Conservation (phyloP, 495 filamentous ascomycete species). For the Penicillium waksmanii region DNA sequence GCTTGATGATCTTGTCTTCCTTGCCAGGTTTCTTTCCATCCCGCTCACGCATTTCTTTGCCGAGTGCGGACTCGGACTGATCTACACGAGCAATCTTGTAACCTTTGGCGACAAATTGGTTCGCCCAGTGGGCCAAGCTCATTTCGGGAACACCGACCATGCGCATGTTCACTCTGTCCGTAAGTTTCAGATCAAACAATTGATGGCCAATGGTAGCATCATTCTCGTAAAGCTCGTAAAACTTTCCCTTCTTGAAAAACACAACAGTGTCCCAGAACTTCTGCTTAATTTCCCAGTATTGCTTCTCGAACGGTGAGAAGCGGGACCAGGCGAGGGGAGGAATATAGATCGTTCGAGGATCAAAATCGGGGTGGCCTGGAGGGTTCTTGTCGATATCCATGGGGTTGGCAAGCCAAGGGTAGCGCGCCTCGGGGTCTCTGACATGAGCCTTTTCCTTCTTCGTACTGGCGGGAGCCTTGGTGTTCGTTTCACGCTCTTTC, state of each 20-base stretch:
- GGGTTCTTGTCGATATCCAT: slow-evolving; percentile 81
- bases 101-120: slow-evolving; percentile 92
- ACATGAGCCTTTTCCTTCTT: slow-evolving; percentile 76
- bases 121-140: slow-evolving; percentile 88
- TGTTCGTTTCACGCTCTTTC: slow-evolving; percentile 50
- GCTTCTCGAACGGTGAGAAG: slow-evolving; percentile 94
- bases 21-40: slow-evolving; percentile 63
- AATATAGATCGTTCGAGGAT: slow-evolving; percentile 89
- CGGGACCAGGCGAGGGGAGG: slow-evolving; percentile 73
- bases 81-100: slow-evolving; percentile 97
- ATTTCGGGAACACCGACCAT: slow-evolving; percentile 95
- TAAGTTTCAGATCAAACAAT: slow-evolving; percentile 96
- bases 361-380: slow-evolving; percentile 82
- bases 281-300: slow-evolving; percentile 99
- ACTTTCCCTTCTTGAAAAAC: slow-evolving; percentile 99
- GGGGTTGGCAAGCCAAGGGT: slow-evolving; percentile 86
- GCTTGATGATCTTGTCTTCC: slow-evolving; percentile 86
- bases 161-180: slow-evolving; percentile 98
- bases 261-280: slow-evolving; percentile 97
- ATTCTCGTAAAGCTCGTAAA: slow-evolving; percentile 98
- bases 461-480: slow-evolving; percentile 53
- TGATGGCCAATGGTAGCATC: slow-evolving; percentile 98
- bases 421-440: slow-evolving; percentile 79
- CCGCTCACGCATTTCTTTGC: slow-evolving; percentile 97
- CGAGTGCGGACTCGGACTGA: slow-evolving; percentile 91